phyloP scores from a whole-genome alignment of 352 stramenopile species.

The Phytopythium sindhum region DNA sequence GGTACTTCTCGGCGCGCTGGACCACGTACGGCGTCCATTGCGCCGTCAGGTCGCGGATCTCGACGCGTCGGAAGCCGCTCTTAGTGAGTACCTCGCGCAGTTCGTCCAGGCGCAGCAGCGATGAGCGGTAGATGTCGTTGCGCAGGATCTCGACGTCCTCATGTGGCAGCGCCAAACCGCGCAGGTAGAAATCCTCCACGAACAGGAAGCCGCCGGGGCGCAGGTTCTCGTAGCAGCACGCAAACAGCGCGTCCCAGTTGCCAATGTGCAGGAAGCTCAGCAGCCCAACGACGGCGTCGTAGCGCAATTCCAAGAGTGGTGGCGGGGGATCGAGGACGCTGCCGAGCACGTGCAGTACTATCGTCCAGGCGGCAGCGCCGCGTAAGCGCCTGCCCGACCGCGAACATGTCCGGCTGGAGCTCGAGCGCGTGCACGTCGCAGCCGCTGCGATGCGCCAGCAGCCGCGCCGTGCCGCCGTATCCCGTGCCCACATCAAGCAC shows the following conservation, averaged over 20 bases:
- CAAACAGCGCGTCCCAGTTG: slow-evolving; percentile 55
- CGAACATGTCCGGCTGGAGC: slow-evolving; percentile 71
- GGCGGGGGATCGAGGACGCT: slow-evolving; percentile 47
- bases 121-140: slow-evolving; percentile 61
- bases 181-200: slow-evolving; percentile 76
- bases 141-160: slow-evolving; percentile 43
- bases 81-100: slow-evolving; percentile 33
- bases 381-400: slow-evolving; percentile 55
- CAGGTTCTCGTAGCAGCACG: slow-evolving; percentile 50
- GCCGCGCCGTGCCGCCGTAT: slow-evolving; percentile 83
- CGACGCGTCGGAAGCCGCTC: slow-evolving; percentile 50
- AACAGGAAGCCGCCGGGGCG: slow-evolving; percentile 66
- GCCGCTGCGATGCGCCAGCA: slow-evolving; percentile 68
- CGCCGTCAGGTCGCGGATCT: slow-evolving; percentile 57
- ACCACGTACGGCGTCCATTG: slow-evolving; percentile 68
- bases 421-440: slow-evolving; percentile 74
- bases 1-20: slow-evolving; percentile 38
- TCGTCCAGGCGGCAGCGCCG: slow-evolving; percentile 43
- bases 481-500: slow-evolving; percentile 90
- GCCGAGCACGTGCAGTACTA: slow-evolving; percentile 52
- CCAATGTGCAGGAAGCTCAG: slow-evolving; percentile 82
- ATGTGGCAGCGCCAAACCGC: slow-evolving; percentile 31
- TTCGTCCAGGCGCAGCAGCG: slow-evolving; percentile 38
- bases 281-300: slow-evolving; percentile 62
- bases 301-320: slow-evolving; percentile 20